Evolutionary conservation across 257 asterid genomes (phyloP).

Genomic region (Anisodus acutangulus): DNA sequence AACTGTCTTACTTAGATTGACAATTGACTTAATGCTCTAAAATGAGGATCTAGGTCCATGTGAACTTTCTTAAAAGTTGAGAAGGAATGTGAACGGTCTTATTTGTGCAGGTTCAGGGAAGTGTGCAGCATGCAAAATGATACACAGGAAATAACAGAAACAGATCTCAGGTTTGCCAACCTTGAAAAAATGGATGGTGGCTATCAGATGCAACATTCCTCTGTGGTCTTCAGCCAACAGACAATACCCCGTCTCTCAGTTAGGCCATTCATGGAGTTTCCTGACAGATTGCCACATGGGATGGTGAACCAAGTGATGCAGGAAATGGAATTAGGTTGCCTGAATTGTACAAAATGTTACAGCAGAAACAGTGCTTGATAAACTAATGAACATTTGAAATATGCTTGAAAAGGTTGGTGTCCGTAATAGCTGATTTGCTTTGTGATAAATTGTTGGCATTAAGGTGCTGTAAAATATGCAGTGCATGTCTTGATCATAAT

Average conservation of each 20-base stretch:
- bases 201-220: constrained; percentile 1
- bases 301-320: constrained; percentile 16
- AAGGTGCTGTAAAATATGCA: not conserved
- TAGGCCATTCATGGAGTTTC: not conserved
- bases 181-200: constrained; percentile 7
- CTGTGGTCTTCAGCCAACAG: not conserved
- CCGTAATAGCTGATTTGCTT: not conserved
- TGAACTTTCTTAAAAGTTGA: not conserved
- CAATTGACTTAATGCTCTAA: not conserved
- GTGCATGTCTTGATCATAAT: not conserved
- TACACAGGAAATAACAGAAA: not conserved
- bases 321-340: not conserved
- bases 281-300: not conserved
- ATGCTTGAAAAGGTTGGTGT: not conserved
- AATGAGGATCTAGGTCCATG: not conserved
- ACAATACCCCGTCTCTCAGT: not conserved
- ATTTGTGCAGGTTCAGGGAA: constrained; percentile 24
- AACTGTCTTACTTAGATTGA: not conserved
- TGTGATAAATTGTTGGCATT: not conserved
- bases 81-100: not conserved
- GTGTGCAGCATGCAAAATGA: constrained; percentile 15
- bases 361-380: not conserved
- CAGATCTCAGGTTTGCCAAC: not conserved
- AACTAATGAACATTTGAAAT: not conserved
- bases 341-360: not conserved